Percentiles rank a stretch among this genome's conserved stretches.
Evolutionary conservation across 192 early-diverging fungal species (phyloP).

Genomic region (Coemansia interrupta): DNA sequence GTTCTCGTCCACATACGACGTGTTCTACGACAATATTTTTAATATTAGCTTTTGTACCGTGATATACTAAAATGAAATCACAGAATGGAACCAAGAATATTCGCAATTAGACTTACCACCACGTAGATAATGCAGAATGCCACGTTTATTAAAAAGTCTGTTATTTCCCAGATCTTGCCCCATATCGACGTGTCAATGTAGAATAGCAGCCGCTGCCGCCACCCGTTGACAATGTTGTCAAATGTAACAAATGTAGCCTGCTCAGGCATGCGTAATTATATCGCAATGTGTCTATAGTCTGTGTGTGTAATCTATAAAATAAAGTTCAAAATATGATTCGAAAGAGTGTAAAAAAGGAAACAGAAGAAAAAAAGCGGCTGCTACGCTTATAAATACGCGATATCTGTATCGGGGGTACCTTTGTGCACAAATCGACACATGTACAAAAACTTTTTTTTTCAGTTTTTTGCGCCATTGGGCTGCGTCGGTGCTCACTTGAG

Average conservation of each 20-base stretch:
- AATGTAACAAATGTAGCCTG: conserved; percentile 46
- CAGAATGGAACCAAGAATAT: too few relatives aligned
- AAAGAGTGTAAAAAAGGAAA: not conserved
- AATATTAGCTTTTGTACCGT: not conserved
- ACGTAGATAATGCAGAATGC: conserved; percentile 39
- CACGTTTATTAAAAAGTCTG: conserved; percentile 36
- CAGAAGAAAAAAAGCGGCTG: not conserved
- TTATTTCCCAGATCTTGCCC: conserved; percentile 47
- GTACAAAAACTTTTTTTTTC: not conserved
- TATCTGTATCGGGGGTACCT: not conserved
- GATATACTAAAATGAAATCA: too few relatives aligned
- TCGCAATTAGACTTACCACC: conserved; percentile 47
- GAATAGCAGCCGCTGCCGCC: conserved; percentile 43
- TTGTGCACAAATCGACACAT: not conserved
- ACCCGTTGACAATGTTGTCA: conserved; percentile 47
- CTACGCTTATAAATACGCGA: not conserved
- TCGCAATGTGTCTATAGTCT: too few relatives aligned
- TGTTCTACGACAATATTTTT: conserved; percentile 33
- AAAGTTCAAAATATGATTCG: not conserved
- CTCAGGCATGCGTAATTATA: conserved; percentile 22
- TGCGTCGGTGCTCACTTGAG: conserved; percentile 6
- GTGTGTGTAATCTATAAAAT: not conserved
- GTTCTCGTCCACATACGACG: conserved; percentile 24
- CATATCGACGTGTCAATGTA: conserved; percentile 44
- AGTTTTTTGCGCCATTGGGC: not conserved